A percentile compares a stretch with the other conserved stretches of the same genome.
phyloP scores from a whole-genome alignment of 1,284 basidiomycete species.

The Singerocomus inundabilis region DNA sequence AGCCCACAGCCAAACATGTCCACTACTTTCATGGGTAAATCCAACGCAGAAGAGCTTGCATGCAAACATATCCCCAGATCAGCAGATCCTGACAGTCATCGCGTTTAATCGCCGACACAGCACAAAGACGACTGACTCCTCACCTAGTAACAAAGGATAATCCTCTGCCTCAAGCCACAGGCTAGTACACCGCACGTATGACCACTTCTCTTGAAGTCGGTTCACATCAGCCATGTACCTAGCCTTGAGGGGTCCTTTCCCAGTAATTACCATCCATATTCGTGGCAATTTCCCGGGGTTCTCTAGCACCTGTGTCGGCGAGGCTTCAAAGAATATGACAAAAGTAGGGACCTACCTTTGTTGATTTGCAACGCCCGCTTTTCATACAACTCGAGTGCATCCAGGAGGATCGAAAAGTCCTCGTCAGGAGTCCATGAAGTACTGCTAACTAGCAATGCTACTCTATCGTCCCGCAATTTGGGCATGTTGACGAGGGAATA shows the following conservation, averaged over 20 bases:
- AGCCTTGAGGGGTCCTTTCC: slow-evolving; percentile 81
- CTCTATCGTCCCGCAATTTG: slow-evolving; percentile 63
- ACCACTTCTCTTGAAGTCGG: slow-evolving; percentile 67
- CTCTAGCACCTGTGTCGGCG: slow-evolving; percentile 14
- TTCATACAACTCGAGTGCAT: slow-evolving; percentile 73
- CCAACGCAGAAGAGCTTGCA: slow-evolving; percentile 84
- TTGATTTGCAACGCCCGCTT: slow-evolving; percentile 45
- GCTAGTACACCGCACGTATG: slow-evolving; percentile 80
- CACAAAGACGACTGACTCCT: slow-evolving; percentile 18
- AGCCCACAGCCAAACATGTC: slow-evolving; percentile 98
- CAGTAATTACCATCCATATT: slow-evolving; percentile 84
- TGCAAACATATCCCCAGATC: slow-evolving; percentile 93
- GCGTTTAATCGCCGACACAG: slow-evolving; percentile 1
- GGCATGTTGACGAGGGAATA: slow-evolving; percentile 42
- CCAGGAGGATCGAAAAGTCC: slow-evolving; percentile 84
- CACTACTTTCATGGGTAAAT: slow-evolving; percentile 99
- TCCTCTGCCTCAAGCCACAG: slow-evolving; percentile 87
- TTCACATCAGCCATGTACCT: slow-evolving; percentile 69
- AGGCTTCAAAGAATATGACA: not conserved
- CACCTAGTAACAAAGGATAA: slow-evolving; percentile 83
- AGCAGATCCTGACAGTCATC: slow-evolving; percentile 66
- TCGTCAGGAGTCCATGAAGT: slow-evolving; percentile 99
- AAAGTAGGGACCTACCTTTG: slow-evolving; percentile 7
- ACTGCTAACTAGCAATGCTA: slow-evolving; percentile 86
- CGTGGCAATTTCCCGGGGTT: slow-evolving; percentile 56